Base-by-base conservation (phyloP, 2,329 filamentous ascomycete genomes). In the Nemania serpens region DNA sequence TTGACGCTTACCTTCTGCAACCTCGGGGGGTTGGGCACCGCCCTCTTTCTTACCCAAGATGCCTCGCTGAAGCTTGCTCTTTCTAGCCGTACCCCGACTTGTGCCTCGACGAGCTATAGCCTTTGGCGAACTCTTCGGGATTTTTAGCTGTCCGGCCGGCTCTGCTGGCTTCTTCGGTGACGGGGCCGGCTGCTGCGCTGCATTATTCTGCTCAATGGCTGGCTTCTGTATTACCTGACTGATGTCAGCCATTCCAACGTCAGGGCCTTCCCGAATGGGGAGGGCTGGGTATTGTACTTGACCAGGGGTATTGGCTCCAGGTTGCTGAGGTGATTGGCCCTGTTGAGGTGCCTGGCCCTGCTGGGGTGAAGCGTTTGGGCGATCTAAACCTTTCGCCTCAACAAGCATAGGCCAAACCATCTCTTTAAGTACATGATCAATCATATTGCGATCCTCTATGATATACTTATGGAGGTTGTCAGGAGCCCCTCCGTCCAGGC, bases 381-480 rank as follows among this genome's bases (percentile, higher is more conserved):
- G 17, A 10, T 43, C 41, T 20, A 42, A 12, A 13, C 18, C 22
- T 49, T 34, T 36, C 5, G 5, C 37, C 54, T 25, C 12, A 10
- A 41, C n/a, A 13, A 55, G 29, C 10, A 18, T 58, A 6, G 62
- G 43, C 34, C 34, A 34, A 22, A 59, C 34, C 2, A 52, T 17
- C 9, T 5, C 15, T 12, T 15, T 13, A 12, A 64, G 39, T 0
- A 34, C 18, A 11, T 59, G 20, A 1, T 29, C 2, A 6, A 64
- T 22, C 12, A 34, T 15, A 2, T 2, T 5, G 7, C 29, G 13
- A 41, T 64, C 62, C n/a, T 59, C 59, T 7, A 3, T 7, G 2
- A 64, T 13, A 12, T 12, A 57, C 0, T 29, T 29, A 29, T 29
- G 3, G 4, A 29, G 7, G 25, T 29, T 29, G 7, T 29, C 25